A percentile compares a stretch with the other conserved stretches of the same genome.
These are phyloP conservation scores for Annulohypoxylon stygium DNA, from an alignment of 495 filamentous ascomycete species.

Conservation along the genomic window DNA sequence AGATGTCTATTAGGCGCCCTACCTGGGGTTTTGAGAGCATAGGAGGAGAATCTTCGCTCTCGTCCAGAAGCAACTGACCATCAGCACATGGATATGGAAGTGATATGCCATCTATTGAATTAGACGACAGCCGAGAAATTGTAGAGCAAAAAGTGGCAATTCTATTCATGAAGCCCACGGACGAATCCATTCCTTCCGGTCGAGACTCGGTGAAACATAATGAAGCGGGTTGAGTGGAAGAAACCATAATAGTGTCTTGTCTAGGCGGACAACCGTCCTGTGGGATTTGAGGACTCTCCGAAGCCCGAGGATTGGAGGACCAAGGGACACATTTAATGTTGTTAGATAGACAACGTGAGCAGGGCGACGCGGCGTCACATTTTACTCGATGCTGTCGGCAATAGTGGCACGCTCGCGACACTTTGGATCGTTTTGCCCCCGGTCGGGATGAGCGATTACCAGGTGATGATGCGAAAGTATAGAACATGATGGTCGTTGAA, in stretches of 20 bases:
- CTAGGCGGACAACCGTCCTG: no score
- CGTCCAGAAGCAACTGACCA: no score
- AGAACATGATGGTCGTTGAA: conserved; percentile 16
- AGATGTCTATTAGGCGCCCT: conserved; percentile 44
- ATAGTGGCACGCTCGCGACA: conserved; percentile 50
- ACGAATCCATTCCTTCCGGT: no score
- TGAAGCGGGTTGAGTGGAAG: conserved; percentile 21
- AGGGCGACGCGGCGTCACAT: conserved; percentile 14
- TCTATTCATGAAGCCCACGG: no score
- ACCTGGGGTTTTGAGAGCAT: conserved; percentile 42
- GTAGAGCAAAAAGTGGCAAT: no score
- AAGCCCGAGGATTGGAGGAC: conserved; percentile 14
- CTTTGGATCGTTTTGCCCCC: conserved; percentile 46
- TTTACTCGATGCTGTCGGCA: conserved; percentile 36
- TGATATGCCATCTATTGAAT: no score
- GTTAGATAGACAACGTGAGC: conserved; percentile 48
- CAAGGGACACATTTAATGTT: conserved; percentile 42
- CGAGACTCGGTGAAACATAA: no score
- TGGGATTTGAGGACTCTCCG: conserved; percentile 13
- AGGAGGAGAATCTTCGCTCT: background rate
- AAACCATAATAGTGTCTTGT: no score
- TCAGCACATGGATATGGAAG: no score
- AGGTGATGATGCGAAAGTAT: conserved; percentile 10
- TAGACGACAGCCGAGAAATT: no score
- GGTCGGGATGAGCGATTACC: conserved; percentile 5